phyloP scores from a whole-genome alignment of 2,329 filamentous ascomycete species.

The Clonostachys rhizophaga region DNA sequence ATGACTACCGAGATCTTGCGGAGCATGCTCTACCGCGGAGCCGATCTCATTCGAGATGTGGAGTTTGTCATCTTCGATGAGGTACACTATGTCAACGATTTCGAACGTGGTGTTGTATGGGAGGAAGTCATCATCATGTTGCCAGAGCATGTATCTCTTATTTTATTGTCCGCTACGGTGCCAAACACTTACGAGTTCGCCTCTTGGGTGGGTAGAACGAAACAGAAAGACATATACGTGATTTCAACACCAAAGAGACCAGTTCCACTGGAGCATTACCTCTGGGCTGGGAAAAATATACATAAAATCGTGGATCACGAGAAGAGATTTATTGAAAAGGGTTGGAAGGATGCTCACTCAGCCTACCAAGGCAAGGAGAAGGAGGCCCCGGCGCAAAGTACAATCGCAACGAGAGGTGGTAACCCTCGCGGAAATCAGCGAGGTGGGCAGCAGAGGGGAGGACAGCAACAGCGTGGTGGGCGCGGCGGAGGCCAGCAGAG shows the following conservation, averaged over 20 bases:
- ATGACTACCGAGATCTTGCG: constrained; percentile 99
- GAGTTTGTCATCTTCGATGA: constrained; percentile 99
- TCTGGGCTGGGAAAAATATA: constrained; percentile 92
- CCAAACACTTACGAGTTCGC: constrained; percentile 98
- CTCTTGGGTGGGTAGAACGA: constrained; percentile 95
- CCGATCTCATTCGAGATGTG: constrained; percentile 92
- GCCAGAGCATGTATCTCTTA: constrained; percentile 92
- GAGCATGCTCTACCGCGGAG: constrained; percentile 96
- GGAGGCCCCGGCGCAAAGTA: constrained; percentile 38
- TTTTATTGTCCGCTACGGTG: constrained; percentile 91
- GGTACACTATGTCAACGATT: constrained; percentile 97
- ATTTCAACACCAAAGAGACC: constrained; percentile 96
- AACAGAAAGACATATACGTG: constrained; percentile 98
- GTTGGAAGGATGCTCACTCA: constrained; percentile 91
- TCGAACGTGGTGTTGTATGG: constrained; percentile 95
- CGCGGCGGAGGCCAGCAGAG: constrained; percentile 38
- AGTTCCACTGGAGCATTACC: constrained; percentile 89
- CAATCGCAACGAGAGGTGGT: constrained; percentile 28
- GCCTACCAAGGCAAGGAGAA: constrained; percentile 80
- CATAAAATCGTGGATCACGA: constrained; percentile 92
- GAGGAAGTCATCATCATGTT: constrained; percentile 99
- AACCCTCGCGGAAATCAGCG: constrained; percentile 25
- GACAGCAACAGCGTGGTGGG: constrained; percentile 36
- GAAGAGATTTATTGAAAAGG: constrained; percentile 85
- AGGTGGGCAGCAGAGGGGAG: constrained; percentile 44